Evolutionary conservation across 495 filamentous ascomycete genomes (phyloP), one percentile per base, ranked within the genome.

Genomic region (Chaetomium tenue): DNA sequence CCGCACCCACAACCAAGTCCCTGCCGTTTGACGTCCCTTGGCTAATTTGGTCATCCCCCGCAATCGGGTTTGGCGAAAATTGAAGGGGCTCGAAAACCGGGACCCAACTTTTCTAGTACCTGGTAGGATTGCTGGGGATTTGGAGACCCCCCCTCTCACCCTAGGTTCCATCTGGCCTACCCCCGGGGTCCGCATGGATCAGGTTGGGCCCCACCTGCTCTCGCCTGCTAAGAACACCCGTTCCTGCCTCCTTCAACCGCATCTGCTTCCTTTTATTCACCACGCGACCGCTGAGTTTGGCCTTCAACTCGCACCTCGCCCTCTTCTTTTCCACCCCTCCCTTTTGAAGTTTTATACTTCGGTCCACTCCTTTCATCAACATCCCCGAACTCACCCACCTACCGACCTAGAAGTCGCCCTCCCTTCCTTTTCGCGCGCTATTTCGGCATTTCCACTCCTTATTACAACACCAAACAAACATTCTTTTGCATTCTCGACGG

Each of bases 281-380:
- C 63, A 66, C 61, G 50, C 57, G 60, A 51, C 60, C 53, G 30
- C 56, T 48, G 58, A 61, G 55, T 44, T 51, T 58, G 66, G 53
- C 65, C 50, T 58, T 70, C 56, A 59, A 50, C 60, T 46, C 63
- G 51, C 40, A 37, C 33, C 33, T 37, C 33, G 63, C 51, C 65
- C 61, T 66, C 63, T 68, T 66, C 58, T 64, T 64, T 56, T 63
- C 66, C 56, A 63, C 79, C 74, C 72, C 81, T 79, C 71, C 80
- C 72, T 75, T 74, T 59, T 58, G 39, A 22, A 57, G 46, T 39
- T 20, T 57, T 60, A 18, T 62, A 61, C 66, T 70, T 67, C 64
- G 37, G 51, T 66, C 61, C 67, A 65, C 63, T 71, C 69, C 61
- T 71, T 69, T 59, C 25, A 50, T 50, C 51, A 39, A 30, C 57